These are phyloP conservation scores for Phytomonas francai DNA, from an alignment of 208 protist species.

Conservation along the genomic window DNA sequence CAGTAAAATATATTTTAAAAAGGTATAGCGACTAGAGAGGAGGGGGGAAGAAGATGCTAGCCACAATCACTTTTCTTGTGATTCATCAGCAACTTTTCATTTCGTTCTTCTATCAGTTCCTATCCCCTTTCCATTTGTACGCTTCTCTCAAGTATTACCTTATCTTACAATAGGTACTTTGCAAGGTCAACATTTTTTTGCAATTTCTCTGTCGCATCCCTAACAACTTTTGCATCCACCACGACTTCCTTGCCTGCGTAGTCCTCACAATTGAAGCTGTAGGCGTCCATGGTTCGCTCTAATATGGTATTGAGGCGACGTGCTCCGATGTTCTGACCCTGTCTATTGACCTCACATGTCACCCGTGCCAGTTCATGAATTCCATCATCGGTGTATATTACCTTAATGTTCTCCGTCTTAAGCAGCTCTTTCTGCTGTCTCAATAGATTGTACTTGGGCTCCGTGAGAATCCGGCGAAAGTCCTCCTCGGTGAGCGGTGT, in stretches of 20 bases:
- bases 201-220: slow-evolving; percentile 62
- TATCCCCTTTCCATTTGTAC: not conserved
- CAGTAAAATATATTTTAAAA: not conserved
- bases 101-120: not conserved
- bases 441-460: slow-evolving; percentile 94
- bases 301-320: slow-evolving; percentile 94
- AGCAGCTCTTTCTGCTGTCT: slow-evolving; percentile 90
- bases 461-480: slow-evolving; percentile 94
- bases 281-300: slow-evolving; percentile 93
- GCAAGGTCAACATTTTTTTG: slow-evolving; percentile 85
- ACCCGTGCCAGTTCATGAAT: slow-evolving; percentile 89
- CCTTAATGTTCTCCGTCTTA: slow-evolving; percentile 92
- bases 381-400: slow-evolving; percentile 91
- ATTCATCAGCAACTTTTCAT: not conserved
- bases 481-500: slow-evolving; percentile 91
- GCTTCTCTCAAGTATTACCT: not conserved
- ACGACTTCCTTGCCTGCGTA: slow-evolving; percentile 69
- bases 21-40: not conserved
- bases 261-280: slow-evolving; percentile 88
- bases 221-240: slow-evolving; percentile 59
- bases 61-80: not conserved
- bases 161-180: slow-evolving; percentile 81
- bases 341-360: slow-evolving; percentile 87
- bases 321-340: slow-evolving; percentile 96
- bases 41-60: not conserved